phyloP scores from a whole-genome alignment of 192 early-diverging fungal species.

The Gorgonomyces haynaldii region DNA sequence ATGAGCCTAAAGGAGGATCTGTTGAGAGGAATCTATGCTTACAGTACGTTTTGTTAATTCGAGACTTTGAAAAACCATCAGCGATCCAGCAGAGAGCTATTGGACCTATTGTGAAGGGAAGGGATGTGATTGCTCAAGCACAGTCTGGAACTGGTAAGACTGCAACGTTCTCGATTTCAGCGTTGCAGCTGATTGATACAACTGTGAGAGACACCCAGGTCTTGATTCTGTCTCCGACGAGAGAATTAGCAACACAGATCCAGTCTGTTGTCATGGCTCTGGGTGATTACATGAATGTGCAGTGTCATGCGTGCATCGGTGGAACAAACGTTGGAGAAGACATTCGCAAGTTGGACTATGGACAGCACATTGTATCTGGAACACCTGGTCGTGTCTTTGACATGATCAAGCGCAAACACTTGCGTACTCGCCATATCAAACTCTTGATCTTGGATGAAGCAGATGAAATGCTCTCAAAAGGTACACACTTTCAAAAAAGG shows the following conservation, averaged over 20 bases:
- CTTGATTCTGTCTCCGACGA: constrained; percentile 84
- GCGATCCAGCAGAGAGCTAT: constrained; percentile 99
- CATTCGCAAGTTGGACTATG: constrained; percentile 80
- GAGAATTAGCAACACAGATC: constrained; percentile 94
- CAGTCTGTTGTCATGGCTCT: constrained; percentile 83
- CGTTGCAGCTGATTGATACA: constrained; percentile 83
- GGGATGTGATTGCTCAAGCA: constrained; percentile 94
- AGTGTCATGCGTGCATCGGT: constrained; percentile 91
- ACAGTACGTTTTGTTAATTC: constrained; percentile 46
- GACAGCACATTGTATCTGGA: constrained; percentile 86
- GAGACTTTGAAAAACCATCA: constrained; percentile 95
- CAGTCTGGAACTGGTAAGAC: constrained; percentile 99
- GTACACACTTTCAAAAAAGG: no score
- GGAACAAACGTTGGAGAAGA: constrained; percentile 89
- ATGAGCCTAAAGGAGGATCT: constrained; percentile 96
- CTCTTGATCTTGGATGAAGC: constrained; percentile 97
- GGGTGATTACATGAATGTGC: constrained; percentile 95
- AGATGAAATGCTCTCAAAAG: constrained; percentile 85
- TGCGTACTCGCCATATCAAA: constrained; percentile 77
- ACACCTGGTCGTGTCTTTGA: constrained; percentile 95
- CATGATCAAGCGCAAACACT: constrained; percentile 81
- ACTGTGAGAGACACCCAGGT: constrained; percentile 81
- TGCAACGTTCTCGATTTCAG: constrained; percentile 91
- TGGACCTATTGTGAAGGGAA: constrained; percentile 69
- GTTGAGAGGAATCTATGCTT: constrained; percentile 92